A percentile compares a stretch with the other conserved stretches of the same genome.
These are phyloP conservation scores for Neopestalotiopsis sp. DNA, from an alignment of 2,329 filamentous ascomycete genomes.

Conservation along the genomic window DNA sequence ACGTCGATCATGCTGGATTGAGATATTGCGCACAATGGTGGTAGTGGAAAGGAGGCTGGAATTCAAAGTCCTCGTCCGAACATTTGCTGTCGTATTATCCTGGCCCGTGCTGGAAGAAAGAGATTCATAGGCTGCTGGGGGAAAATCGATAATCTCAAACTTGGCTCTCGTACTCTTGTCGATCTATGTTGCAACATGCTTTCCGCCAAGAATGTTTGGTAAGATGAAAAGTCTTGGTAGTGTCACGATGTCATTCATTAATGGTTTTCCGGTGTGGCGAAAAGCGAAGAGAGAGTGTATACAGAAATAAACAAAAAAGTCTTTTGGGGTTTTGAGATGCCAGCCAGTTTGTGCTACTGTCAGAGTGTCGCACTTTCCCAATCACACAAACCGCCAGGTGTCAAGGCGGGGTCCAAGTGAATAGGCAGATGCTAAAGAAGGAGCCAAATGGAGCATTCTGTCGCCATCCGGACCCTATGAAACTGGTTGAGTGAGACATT, in stretches of 20 bases:
- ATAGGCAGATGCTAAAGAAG: neutral
- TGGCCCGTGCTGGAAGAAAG: neutral
- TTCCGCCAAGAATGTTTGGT: neutral
- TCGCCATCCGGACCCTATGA: neutral
- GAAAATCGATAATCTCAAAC: neutral
- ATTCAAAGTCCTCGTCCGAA: neutral
- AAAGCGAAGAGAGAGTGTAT: neutral
- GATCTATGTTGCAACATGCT: neutral
- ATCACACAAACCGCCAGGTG: neutral
- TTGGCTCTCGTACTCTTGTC: slow-evolving; percentile 1
- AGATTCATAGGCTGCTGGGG: neutral
- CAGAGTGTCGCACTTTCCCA: neutral
- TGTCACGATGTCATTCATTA: neutral
- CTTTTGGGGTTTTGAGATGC: neutral
- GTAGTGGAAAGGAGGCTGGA: no score
- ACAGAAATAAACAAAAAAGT: neutral
- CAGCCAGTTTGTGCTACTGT: neutral
- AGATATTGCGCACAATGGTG: no score
- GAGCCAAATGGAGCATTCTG: neutral
- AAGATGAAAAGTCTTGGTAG: neutral
- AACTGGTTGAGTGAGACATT: neutral
- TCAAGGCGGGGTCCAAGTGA: neutral
- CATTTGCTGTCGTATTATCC: neutral
- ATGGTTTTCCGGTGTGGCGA: neutral
- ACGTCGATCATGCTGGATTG: no score